Conservation (phyloP, 305 asterid species). For the Solanum hybrid region DNA sequence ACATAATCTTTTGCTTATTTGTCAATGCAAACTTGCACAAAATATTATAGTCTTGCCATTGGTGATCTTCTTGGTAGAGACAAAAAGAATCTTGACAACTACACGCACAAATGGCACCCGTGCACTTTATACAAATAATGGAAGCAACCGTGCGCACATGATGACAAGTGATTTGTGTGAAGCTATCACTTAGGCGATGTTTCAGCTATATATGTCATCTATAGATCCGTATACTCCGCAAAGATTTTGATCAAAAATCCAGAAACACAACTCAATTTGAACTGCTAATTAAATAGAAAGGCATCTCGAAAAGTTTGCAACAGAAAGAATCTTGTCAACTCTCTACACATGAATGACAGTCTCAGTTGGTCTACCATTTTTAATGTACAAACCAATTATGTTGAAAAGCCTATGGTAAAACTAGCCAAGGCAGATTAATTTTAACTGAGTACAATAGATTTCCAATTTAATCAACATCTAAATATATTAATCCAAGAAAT, state of each 20-base stretch:
- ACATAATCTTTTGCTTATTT: background rate
- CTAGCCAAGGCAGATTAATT: background rate
- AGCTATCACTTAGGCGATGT: background rate
- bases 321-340: background rate
- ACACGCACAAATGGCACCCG: background rate
- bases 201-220: background rate
- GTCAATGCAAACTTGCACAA: background rate
- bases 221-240: background rate
- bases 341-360: background rate
- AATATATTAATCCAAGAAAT: background rate
- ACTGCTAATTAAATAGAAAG: background rate
- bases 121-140: background rate
- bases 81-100: background rate
- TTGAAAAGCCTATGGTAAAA: background rate
- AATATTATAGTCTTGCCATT: background rate
- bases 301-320: background rate
- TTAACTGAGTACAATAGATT: background rate
- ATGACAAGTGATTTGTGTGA: background rate
- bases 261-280: background rate
- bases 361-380: background rate
- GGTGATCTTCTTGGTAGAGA: background rate
- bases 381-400: background rate
- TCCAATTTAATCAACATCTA: background rate
- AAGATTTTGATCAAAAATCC: background rate
- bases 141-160: background rate